phyloP scores from a whole-genome alignment of 2,329 filamentous ascomycete genomes.

The Ascosphaera acerosa region DNA sequence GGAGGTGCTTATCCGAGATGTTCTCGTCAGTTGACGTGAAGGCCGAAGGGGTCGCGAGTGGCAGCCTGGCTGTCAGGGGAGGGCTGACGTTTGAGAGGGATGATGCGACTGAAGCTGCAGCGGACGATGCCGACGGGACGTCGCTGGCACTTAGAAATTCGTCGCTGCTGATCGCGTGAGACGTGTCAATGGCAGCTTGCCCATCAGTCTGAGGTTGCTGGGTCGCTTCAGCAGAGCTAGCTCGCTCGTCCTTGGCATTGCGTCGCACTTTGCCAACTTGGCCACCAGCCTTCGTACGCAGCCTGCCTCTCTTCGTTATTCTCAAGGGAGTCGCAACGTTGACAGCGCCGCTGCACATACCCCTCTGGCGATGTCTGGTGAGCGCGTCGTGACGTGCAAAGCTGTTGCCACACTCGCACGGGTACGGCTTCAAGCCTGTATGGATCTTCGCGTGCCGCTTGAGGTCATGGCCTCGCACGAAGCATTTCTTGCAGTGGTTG shows the following conservation, averaged over 20 bases:
- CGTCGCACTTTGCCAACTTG: slow-evolving; percentile 31
- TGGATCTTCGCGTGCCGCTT: slow-evolving; percentile 97
- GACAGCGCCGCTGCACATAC: slow-evolving; percentile 90
- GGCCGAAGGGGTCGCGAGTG: slow-evolving; percentile 16
- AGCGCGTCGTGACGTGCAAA: slow-evolving; percentile 91
- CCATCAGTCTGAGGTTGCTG: slow-evolving; percentile 3
- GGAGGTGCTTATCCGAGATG: slow-evolving; percentile 4
- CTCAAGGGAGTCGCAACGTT: slow-evolving; percentile 51
- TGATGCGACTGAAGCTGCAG: slow-evolving; percentile 15
- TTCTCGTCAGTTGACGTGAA: slow-evolving; percentile 12
- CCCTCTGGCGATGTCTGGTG: slow-evolving; percentile 77
- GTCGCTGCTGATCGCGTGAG: neutral
- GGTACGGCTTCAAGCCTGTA: slow-evolving; percentile 83
- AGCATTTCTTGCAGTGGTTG: slow-evolving; percentile 80
- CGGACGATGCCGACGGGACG: slow-evolving; percentile 13
- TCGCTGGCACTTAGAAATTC: slow-evolving; percentile 12
- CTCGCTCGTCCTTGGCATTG: slow-evolving; percentile 29
- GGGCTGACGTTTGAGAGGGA: slow-evolving; percentile 15
- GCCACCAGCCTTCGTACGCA: slow-evolving; percentile 35
- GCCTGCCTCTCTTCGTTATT: slow-evolving; percentile 38
- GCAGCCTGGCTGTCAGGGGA: slow-evolving; percentile 18
- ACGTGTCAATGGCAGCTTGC: neutral
- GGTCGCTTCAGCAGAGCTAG: slow-evolving; percentile 2
- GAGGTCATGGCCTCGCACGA: slow-evolving; percentile 88
- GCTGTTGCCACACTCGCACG: slow-evolving; percentile 78